Evolutionary conservation across 1,139 yeast genomes (phyloP).

Genomic region (Blastobotrys serpentis): DNA sequence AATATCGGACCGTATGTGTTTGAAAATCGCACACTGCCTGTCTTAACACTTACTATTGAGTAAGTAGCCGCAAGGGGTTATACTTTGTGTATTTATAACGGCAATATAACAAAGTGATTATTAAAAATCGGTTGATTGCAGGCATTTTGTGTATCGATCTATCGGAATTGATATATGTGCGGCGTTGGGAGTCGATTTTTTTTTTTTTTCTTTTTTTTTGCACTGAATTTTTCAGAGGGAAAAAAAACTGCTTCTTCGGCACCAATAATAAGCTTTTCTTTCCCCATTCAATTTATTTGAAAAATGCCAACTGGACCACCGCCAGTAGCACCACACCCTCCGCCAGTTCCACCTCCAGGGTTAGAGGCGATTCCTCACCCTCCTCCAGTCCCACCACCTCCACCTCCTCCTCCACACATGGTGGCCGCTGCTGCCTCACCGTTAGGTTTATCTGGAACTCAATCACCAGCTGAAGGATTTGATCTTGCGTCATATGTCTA

Average conservation of each 20-base stretch:
- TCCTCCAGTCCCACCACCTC: slow-evolving; percentile 15
- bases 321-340: slow-evolving; percentile 6
- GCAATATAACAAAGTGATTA: too few species aligned
- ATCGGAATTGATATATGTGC: not conserved
- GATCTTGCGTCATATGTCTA: slow-evolving; percentile 36
- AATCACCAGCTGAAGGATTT: slow-evolving; percentile 11
- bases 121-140: too few species aligned
- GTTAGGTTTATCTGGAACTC: slow-evolving; percentile 4
- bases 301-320: slow-evolving; percentile 8
- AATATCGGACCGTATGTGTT: too few species aligned
- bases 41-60: too few species aligned
- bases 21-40: too few species aligned
- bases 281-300: not conserved
- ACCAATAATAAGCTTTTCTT: slow-evolving; percentile 1
- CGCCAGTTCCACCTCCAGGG: slow-evolving; percentile 9
- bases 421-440: slow-evolving; percentile 2
- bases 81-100: too few species aligned
- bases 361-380: slow-evolving; percentile 11
- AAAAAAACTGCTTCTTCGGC: not conserved
- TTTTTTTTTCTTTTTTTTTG: slow-evolving; percentile 7
- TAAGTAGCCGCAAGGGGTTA: too few species aligned
- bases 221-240: not conserved
- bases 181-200: slow-evolving; percentile 3
- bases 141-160: too few species aligned
- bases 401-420: slow-evolving; percentile 15